Evolutionary conservation across 192 early-diverging fungal genomes (phyloP), one percentile per base, ranked within the genome.

Genomic region (Coemansia sp.): DNA sequence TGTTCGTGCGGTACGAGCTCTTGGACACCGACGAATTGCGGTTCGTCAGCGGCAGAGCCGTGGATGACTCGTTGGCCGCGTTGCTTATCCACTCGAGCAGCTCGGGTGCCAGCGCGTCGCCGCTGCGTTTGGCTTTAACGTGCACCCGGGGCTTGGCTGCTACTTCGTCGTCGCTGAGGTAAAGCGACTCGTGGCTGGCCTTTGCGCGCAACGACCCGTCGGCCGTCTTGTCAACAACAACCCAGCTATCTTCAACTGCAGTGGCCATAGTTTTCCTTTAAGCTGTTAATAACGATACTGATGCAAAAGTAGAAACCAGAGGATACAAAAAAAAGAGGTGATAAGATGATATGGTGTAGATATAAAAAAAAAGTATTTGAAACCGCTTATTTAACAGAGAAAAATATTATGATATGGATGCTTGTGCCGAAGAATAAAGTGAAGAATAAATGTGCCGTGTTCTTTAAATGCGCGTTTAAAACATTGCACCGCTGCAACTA

Each of bases 171-270:
- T 67, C 67, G 61, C 74, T 67, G 9, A 59, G 57, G 34, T 61
- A 71, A 12, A 78, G 47, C 39, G 74, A 78, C 68, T 78, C 74
- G 43, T 78, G 64, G 58, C 74, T 78, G 53, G 64, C 74, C 50
- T 78, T 78, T 21, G 74, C 64, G 8, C 68, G 74, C 53, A 78
- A 37, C 30, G 60, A 55, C 5, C 74, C 68, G 27, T 48, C 57
- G 4, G 74, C 52, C 3, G 74, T 67, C 74, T 78, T 78, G 61
- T 78, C 74, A 4, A 78, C 74, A 9, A 78, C 74, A n/a, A 78
- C 64, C 74, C 74, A 78, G 74, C 74, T 71, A 33, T 78, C 74
- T 53, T 77, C 73, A 51, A 63, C 67, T 25, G 57, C 30, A 49
- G 48, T 37, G 17, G 53, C 17, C 53, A 54, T 54, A n/a, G 33